A percentile compares a stretch with the other conserved stretches of the same genome.
Conservation (phyloP, 768 basidiomycete species). For the Lentinula aciculospora region DNA sequence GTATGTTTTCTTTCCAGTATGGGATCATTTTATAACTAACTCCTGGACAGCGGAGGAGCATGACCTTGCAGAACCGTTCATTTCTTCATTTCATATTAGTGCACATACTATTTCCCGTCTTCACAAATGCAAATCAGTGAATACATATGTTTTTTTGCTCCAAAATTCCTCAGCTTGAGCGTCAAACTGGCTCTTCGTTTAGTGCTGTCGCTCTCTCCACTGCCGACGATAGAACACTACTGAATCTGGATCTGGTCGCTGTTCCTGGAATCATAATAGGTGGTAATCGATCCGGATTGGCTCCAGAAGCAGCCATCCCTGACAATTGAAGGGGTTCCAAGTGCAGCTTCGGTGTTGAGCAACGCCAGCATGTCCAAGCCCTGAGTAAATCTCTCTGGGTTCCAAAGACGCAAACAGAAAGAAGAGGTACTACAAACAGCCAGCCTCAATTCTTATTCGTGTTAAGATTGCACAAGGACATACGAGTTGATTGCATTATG, state of each 20-base stretch:
- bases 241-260: background rate
- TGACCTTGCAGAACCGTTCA: slow-evolving; percentile 25
- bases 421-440: slow-evolving; percentile 38
- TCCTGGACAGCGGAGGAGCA: slow-evolving; percentile 62
- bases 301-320: background rate
- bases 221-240: background rate
- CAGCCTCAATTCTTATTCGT: background rate
- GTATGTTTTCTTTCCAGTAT: slow-evolving; percentile 47
- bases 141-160: background rate
- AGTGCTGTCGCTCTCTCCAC: background rate
- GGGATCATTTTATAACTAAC: slow-evolving; percentile 17
- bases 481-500: slow-evolving; percentile 47
- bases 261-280: background rate
- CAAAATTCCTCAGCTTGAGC: background rate
- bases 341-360: background rate
- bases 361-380: background rate
- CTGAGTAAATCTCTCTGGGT: slow-evolving; percentile 25
- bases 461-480: slow-evolving; percentile 12
- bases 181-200: background rate
- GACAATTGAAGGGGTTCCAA: background rate
- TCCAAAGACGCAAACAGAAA: slow-evolving; percentile 42
- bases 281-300: background rate
- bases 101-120: background rate
- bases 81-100: slow-evolving; percentile 6
- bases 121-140: background rate